Evolutionary conservation across 2,329 filamentous ascomycete genomes (phyloP), one percentile per base, ranked within the genome.

Genomic region (Aspergillus sp.): DNA sequence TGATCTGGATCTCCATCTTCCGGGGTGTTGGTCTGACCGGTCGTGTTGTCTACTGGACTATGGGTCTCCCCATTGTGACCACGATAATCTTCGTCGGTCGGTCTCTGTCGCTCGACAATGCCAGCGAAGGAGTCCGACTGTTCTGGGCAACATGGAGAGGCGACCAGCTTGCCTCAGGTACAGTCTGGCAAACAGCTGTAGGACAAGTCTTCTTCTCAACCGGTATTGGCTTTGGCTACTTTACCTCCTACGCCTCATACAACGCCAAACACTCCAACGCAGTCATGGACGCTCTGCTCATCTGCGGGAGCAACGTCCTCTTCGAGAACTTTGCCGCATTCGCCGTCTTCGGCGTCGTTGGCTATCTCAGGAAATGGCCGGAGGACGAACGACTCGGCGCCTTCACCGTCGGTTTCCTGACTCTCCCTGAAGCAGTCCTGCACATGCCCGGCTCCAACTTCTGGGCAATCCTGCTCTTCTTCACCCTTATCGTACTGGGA

Each of bases 131-230:
- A 5, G 73, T 85, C 34, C 78, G 74, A 56, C 74, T 85, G 0
- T 64, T 78, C n/a, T 80, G 74, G 74, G 74, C 72, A 2, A 79
- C 76, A 3, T 80, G 77, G 82, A 75, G 81, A 61, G 75, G 80
- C 12, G 74, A 75, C 5, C 74, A 84, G 62, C 74, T 86, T 0
- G 78, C 76, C 5, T 76, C 74, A 0, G 82, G 81, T 0, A 76
- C 74, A 0, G 77, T 85, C 1, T 86, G 83, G 83, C 83, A 85
- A 66, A 83, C 80, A n/a, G 83, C 83, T 3, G 79, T 80, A 7
- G 83, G 83, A 2, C 83, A 86, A 58, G 82, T 85, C 45, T 85
- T 85, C 68, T 85, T 85, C 70, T 83, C 81, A 0, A 85, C 81
- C 0, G 83, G 83, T 3, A 80, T 85, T 26, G 83, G 81, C 1